Evolutionary conservation across 1,139 yeast genomes (phyloP).

Genomic region (Pichia sp.): DNA sequence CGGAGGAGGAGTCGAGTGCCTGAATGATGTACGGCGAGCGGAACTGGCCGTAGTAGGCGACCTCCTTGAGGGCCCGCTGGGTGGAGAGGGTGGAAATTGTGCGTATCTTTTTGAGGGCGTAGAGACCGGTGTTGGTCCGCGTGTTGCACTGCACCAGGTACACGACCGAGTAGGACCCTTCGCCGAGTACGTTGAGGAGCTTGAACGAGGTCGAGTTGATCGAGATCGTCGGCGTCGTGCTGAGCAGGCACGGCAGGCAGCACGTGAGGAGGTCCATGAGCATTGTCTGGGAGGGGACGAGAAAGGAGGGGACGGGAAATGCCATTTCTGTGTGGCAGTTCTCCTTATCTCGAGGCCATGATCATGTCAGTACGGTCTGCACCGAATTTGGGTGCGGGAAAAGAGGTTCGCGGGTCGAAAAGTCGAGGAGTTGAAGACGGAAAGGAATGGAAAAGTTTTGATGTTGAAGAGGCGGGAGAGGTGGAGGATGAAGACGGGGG

Average conservation of each 20-base stretch:
- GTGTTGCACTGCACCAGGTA: constrained; percentile 58
- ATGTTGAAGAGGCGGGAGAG: not conserved
- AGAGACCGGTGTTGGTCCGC: constrained; percentile 43
- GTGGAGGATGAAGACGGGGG: not conserved
- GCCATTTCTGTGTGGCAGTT: too few species aligned
- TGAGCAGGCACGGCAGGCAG: constrained; percentile 36
- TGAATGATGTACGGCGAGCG: constrained; percentile 63
- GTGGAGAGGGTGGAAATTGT: constrained; percentile 84
- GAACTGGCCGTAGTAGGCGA: constrained; percentile 71
- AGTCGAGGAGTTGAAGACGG: not conserved
- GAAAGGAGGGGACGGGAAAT: not conserved
- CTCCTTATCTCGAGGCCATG: too few species aligned
- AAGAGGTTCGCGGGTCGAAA: not conserved
- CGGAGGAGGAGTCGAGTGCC: constrained; percentile 65
- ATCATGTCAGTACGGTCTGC: too few species aligned
- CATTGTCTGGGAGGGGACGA: not conserved
- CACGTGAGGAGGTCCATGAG: constrained; percentile 19
- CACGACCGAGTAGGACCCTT: constrained; percentile 89
- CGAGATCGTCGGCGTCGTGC: constrained; percentile 42
- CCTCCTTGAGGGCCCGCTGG: constrained; percentile 68
- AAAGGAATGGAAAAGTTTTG: not conserved
- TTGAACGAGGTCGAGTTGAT: constrained; percentile 49
- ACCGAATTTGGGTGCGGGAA: not conserved
- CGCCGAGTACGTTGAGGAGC: constrained; percentile 73
- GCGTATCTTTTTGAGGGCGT: constrained; percentile 79